Evolutionary conservation across 2,329 filamentous ascomycete species (phyloP).

Genomic region (Gaeumannomyces sp.): DNA sequence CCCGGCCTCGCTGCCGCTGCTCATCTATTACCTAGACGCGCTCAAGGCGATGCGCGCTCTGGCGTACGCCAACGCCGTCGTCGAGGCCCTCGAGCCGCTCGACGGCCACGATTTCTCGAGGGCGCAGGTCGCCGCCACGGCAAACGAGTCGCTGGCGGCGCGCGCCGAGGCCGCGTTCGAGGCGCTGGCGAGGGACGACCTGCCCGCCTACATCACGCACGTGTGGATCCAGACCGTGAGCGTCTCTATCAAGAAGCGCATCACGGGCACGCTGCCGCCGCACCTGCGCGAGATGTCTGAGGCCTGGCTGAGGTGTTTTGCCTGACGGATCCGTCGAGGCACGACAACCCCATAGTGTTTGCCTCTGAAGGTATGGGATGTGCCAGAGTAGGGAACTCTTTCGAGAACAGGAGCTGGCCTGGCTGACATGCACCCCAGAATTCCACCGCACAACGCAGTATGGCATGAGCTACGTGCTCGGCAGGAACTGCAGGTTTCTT

Average conservation of each 20-base stretch:
- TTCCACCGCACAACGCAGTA: slow-evolving; percentile 72
- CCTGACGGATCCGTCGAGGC: slow-evolving; percentile 64
- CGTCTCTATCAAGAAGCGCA: slow-evolving; percentile 58
- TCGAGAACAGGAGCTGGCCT: not conserved
- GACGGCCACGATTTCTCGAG: slow-evolving; percentile 49
- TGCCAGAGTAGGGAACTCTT: not conserved
- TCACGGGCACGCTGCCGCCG: slow-evolving; percentile 60
- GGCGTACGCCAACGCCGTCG: slow-evolving; percentile 63
- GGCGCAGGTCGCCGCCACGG: slow-evolving; percentile 41
- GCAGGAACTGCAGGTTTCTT: slow-evolving; percentile 72
- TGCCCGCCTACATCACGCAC: slow-evolving; percentile 67
- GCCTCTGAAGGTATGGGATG: slow-evolving; percentile 58
- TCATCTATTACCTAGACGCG: slow-evolving; percentile 67
- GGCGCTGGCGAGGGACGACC: slow-evolving; percentile 57
- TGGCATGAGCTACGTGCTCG: slow-evolving; percentile 65
- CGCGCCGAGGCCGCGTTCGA: slow-evolving; percentile 62
- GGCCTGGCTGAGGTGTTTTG: slow-evolving; percentile 71
- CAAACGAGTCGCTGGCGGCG: slow-evolving; percentile 53
- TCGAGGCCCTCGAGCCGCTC: slow-evolving; percentile 52
- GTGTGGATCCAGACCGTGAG: slow-evolving; percentile 65
- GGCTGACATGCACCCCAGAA: slow-evolving; percentile 36
- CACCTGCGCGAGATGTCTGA: slow-evolving; percentile 64
- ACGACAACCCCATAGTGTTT: slow-evolving; percentile 72
- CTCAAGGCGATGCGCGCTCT: slow-evolving; percentile 66
- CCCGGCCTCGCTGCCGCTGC: slow-evolving; percentile 55